Evolutionary conservation across 345 rosid species (phyloP).

Genomic region (Moricandia arvensis): DNA sequence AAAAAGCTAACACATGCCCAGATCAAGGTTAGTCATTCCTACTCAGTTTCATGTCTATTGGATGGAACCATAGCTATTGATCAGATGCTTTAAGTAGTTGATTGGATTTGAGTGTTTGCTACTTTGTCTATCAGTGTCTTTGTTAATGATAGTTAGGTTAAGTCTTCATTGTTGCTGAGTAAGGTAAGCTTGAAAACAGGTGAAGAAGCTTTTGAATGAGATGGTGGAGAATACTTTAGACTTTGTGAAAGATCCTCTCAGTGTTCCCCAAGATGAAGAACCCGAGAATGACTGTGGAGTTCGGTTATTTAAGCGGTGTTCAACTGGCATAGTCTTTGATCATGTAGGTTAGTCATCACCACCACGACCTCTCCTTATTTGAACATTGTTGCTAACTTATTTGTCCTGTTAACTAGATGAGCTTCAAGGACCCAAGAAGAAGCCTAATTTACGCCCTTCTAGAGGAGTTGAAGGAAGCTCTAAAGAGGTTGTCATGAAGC

Average conservation of each 20-base stretch:
- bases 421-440: constrained; percentile 60
- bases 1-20: constrained; percentile 71
- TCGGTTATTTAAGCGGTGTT: constrained; percentile 62
- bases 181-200: constrained; percentile 46
- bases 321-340: constrained; percentile 74
- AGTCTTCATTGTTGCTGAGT: background rate
- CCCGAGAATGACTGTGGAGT: constrained; percentile 52
- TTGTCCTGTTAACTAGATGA: constrained; percentile 46
- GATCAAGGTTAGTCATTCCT: constrained; percentile 58
- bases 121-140: background rate
- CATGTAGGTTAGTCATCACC: constrained; percentile 44
- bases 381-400: constrained; percentile 1
- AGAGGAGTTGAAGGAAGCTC: constrained; percentile 52
- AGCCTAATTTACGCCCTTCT: constrained; percentile 69
- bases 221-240: constrained; percentile 60
- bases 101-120: background rate
- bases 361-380: background rate
- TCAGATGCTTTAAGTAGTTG: background rate
- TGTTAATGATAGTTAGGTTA: constrained; percentile 1
- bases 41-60: too few species aligned
- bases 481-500: constrained; percentile 50
- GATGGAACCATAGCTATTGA: too few species aligned
- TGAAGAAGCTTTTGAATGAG: constrained; percentile 71
- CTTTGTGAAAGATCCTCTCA: constrained; percentile 43
- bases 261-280: constrained; percentile 33